These are phyloP conservation scores for Colletotrichum chrysophilum DNA, from an alignment of 2,329 filamentous ascomycete species.

Conservation along the genomic window DNA sequence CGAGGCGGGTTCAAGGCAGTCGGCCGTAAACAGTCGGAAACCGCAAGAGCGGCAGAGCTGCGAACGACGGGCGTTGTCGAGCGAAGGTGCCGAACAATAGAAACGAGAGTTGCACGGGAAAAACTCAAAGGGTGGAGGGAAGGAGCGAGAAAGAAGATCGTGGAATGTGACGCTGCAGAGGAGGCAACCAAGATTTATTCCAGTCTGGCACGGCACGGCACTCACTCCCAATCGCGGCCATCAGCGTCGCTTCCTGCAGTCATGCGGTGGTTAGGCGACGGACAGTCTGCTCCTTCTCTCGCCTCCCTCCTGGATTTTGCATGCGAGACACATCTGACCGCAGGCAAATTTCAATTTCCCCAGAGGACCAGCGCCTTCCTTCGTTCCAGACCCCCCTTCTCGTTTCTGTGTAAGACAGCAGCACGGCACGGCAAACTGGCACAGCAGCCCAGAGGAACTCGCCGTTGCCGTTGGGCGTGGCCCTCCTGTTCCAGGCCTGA, in stretches of 20 bases:
- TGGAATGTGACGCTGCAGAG: background rate
- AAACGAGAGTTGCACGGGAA: background rate
- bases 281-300: constrained; percentile 12
- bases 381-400: background rate
- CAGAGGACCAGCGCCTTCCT: background rate
- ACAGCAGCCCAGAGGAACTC: background rate
- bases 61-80: background rate
- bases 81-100: background rate
- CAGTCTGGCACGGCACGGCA: background rate
- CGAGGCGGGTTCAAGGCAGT: background rate
- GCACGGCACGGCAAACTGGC: background rate
- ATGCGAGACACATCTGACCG: background rate
- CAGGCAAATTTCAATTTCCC: constrained; percentile 13
- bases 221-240: background rate
- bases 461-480: background rate
- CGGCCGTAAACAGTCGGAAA: background rate
- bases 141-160: background rate
- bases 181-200: constrained; percentile 10
- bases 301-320: constrained; percentile 23
- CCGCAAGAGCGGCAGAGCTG: background rate
- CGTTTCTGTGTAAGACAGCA: constrained; percentile 12
- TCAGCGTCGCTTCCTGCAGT: background rate
- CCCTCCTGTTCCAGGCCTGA: constrained; percentile 10
- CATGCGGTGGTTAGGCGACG: background rate
- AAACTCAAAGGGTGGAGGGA: background rate